These are phyloP conservation scores for Mimosa bimucronata DNA, from an alignment of 306 rosid species.

Conservation along the genomic window DNA sequence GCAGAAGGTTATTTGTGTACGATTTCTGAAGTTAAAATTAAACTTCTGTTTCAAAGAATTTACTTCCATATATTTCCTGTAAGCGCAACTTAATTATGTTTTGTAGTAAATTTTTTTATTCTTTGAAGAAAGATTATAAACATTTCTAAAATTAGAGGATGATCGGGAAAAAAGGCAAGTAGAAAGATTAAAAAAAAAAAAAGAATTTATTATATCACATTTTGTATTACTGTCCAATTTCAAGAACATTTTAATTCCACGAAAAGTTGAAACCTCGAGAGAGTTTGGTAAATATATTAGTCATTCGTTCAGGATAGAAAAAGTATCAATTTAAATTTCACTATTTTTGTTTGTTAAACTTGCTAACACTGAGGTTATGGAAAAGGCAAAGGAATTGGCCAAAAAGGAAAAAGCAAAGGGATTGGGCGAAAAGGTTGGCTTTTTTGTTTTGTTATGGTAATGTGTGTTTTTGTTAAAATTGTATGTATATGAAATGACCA, in stretches of 20 bases:
- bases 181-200: no score
- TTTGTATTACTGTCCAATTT: not conserved
- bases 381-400: no score
- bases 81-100: not conserved
- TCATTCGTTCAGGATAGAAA: no score
- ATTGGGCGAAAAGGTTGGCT: no score
- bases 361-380: no score
- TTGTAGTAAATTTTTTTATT: not conserved
- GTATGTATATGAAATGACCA: not conserved
- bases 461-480: not conserved
- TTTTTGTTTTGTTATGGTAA: no score
- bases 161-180: not conserved
- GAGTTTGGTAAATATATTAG: not conserved
- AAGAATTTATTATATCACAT: not conserved
- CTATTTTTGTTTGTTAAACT: no score
- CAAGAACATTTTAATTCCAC: not conserved
- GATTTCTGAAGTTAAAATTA: constrained; percentile 32
- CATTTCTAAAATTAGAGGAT: not conserved
- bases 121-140: not conserved
- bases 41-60: constrained; percentile 8
- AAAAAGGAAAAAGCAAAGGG: no score
- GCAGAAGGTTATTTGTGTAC: constrained; percentile 40
- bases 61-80: not conserved
- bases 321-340: no score
- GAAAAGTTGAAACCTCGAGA: not conserved